phyloP scores from a whole-genome alignment of 495 filamentous ascomycete genomes.

The Trichocladium uniseriatum region DNA sequence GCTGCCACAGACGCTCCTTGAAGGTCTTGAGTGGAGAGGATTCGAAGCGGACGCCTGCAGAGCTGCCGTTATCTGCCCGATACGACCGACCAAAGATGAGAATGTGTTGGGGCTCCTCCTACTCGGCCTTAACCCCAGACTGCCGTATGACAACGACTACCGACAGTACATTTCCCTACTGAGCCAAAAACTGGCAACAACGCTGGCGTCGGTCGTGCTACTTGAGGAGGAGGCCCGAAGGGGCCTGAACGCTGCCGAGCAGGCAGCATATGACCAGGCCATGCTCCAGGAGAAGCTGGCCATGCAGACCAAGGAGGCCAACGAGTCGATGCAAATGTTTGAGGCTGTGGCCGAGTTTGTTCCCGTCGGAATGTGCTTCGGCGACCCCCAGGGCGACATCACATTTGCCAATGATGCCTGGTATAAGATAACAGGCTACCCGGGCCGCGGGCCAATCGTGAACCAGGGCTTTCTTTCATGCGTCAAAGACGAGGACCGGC shows the following conservation, averaged over 20 bases:
- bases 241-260: constrained; percentile 47
- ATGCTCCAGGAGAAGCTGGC: constrained; percentile 53
- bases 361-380: constrained; percentile 60
- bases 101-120: constrained; percentile 49
- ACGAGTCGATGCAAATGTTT: constrained; percentile 55
- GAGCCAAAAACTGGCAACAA: constrained; percentile 52
- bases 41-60: constrained; percentile 47
- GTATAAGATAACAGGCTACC: constrained; percentile 33
- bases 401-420: constrained; percentile 60
- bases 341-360: constrained; percentile 59
- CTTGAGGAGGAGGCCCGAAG: constrained; percentile 57
- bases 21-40: constrained; percentile 49
- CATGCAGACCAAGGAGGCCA: constrained; percentile 49
- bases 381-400: constrained; percentile 47
- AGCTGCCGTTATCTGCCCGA: constrained; percentile 50
- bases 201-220: constrained; percentile 54
- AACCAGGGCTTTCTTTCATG: constrained; percentile 29
- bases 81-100: constrained; percentile 50
- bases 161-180: constrained; percentile 52
- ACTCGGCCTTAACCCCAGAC: constrained; percentile 52
- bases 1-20: constrained; percentile 40
- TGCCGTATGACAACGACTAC: constrained; percentile 61
- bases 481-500: constrained; percentile 33
- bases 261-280: constrained; percentile 51
- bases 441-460: constrained; percentile 18